phyloP scores from a whole-genome alignment of 2,329 filamentous ascomycete genomes.

The Rutstroemia sydowiana region DNA sequence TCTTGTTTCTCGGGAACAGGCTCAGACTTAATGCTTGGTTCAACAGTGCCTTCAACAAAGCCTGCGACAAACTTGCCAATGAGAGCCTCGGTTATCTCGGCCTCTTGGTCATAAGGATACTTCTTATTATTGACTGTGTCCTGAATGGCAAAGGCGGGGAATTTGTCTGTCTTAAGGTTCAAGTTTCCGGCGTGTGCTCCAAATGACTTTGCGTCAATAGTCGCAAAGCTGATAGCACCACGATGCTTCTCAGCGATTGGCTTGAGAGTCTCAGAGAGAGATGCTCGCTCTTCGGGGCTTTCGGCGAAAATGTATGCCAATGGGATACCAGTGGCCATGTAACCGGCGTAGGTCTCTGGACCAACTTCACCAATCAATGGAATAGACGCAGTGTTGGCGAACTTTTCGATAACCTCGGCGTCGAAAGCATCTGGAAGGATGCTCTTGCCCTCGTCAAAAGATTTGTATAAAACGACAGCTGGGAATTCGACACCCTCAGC shows the following conservation, averaged over 20 bases:
- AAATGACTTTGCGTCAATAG: constrained; percentile 89
- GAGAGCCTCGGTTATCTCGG: constrained; percentile 60
- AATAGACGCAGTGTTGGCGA: constrained; percentile 77
- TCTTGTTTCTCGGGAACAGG: constrained; percentile 91
- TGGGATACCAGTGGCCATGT: constrained; percentile 88
- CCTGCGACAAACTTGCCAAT: constrained; percentile 81
- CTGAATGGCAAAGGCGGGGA: constrained; percentile 97
- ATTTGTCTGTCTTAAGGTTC: constrained; percentile 91
- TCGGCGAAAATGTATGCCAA: constrained; percentile 98
- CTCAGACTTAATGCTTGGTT: constrained; percentile 98
- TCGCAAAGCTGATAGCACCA: constrained; percentile 94
- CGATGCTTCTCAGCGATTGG: constrained; percentile 84
- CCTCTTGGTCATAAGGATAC: constrained; percentile 84
- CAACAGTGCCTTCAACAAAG: constrained; percentile 78
- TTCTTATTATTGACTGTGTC: constrained; percentile 93
- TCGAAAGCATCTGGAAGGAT: constrained; percentile 77
- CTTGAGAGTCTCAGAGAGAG: constrained; percentile 71
- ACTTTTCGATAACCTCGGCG: constrained; percentile 69
- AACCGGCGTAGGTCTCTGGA: constrained; percentile 90
- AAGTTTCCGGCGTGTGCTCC: constrained; percentile 94
- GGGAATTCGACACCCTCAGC: constrained; percentile 84
- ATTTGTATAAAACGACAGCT: constrained; percentile 90
- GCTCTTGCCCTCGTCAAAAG: constrained; percentile 93
- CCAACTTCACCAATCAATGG: constrained; percentile 93
- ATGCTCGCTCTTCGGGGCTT: constrained; percentile 78